Percentiles rank a stretch among this genome's conserved stretches.
These are phyloP conservation scores for Marasmius sp. DNA, from an alignment of 1,284 basidiomycete genomes.

Conservation along the genomic window DNA sequence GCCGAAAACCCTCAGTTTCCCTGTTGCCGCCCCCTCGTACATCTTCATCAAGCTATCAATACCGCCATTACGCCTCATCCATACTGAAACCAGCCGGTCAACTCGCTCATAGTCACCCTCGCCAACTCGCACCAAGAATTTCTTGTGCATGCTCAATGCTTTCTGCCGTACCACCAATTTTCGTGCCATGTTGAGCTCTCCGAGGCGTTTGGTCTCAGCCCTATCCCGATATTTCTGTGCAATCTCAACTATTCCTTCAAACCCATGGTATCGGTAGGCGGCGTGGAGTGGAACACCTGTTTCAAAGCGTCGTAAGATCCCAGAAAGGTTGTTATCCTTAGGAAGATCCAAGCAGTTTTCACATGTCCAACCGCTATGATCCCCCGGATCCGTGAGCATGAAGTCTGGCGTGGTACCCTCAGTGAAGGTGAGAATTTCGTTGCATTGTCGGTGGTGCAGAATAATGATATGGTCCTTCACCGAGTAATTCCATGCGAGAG, in stretches of 20 bases:
- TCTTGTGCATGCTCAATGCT: conserved; percentile 8
- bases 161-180: neutral
- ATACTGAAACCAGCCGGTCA: conserved; percentile 1
- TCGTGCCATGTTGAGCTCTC: neutral
- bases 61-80: conserved; percentile 6
- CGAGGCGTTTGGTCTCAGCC: neutral
- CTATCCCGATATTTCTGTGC: neutral
- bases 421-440: neutral
- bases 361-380: neutral
- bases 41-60: conserved; percentile 1
- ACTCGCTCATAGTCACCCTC: neutral
- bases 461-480: neutral
- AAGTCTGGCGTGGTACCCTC: neutral
- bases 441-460: neutral
- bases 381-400: neutral
- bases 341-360: neutral
- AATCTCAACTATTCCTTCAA: neutral
- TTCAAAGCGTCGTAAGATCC: neutral
- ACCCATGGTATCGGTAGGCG: neutral
- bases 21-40: conserved; percentile 3
- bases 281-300: neutral
- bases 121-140: conserved; percentile 12
- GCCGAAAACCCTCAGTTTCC: conserved; percentile 7
- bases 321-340: neutral
- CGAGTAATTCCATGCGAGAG: neutral